Percentiles rank a stretch among this genome's conserved stretches.
Evolutionary conservation across 1,139 yeast genomes (phyloP).

Genomic region (Lodderomyces oxycetoniae): DNA sequence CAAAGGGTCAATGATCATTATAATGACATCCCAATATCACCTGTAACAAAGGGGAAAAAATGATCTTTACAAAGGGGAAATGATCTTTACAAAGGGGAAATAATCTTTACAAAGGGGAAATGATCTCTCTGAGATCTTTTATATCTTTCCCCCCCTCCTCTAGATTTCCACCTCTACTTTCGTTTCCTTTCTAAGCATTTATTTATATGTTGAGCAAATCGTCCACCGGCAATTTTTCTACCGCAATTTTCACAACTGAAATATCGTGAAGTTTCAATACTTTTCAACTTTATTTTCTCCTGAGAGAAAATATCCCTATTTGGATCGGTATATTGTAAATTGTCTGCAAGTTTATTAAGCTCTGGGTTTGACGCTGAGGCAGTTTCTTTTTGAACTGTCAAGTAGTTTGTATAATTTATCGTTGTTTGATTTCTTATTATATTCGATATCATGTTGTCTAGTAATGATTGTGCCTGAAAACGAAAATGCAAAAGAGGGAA

Average conservation of each 20-base stretch:
- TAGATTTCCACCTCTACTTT: conserved; percentile 9
- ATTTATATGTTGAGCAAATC: conserved; percentile 91
- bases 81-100: too few relatives aligned
- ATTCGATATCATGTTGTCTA: conserved; percentile 33
- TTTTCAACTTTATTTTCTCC: conserved; percentile 37
- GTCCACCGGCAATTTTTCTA: conserved; percentile 80
- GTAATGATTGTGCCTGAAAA: conserved; percentile 26
- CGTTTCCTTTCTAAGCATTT: conserved; percentile 61
- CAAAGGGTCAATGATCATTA: too few relatives aligned
- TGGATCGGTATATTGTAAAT: conserved; percentile 11
- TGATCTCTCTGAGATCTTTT: too few relatives aligned
- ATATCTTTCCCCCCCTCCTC: too few relatives aligned
- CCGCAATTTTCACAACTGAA: conserved; percentile 79
- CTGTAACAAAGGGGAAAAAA: too few relatives aligned
- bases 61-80: too few relatives aligned
- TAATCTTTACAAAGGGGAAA: too few relatives aligned
- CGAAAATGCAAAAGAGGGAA: neutral
- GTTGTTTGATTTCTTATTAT: conserved; percentile 34
- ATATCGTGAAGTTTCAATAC: conserved; percentile 44
- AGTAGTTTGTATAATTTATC: conserved; percentile 23
- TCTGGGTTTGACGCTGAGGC: conserved; percentile 15
- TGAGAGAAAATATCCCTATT: conserved; percentile 38
- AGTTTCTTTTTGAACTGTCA: conserved; percentile 20
- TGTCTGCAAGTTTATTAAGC: conserved; percentile 8
- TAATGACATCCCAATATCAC: too few relatives aligned